phyloP scores from a whole-genome alignment of 345 rosid genomes.

The Eucalyptus marginata region DNA sequence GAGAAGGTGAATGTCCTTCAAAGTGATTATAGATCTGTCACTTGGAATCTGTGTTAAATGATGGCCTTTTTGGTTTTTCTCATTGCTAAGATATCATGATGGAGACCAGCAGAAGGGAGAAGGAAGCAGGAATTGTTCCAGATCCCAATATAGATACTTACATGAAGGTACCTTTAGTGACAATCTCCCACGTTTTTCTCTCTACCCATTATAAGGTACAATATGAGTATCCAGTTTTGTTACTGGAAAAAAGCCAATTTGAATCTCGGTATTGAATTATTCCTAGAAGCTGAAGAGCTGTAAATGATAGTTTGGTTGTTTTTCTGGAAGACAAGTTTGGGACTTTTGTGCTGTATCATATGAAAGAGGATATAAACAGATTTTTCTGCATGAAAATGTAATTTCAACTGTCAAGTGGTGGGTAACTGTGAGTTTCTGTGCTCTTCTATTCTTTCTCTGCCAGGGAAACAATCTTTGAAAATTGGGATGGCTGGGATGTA shows the following conservation, averaged over 20 bases:
- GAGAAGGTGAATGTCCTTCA: constrained; percentile 12
- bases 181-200: not conserved
- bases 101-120: constrained; percentile 39
- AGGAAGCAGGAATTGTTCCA: constrained; percentile 27
- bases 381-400: not conserved
- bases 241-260: not conserved
- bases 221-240: not conserved
- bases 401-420: not conserved
- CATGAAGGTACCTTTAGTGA: constrained; percentile 24
- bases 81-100: constrained; percentile 12
- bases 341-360: not conserved
- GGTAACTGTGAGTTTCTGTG: not conserved
- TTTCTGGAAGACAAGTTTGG: not conserved
- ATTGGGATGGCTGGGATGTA: not conserved
- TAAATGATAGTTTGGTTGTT: not conserved
- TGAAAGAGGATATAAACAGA: not conserved
- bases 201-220: not conserved
- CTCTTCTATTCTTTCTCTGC: not conserved
- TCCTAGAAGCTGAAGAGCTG: not conserved
- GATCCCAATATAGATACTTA: constrained; percentile 31
- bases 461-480: not conserved
- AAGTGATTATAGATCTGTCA: not conserved
- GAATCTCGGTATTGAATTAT: not conserved
- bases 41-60: not conserved
- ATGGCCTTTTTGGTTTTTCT: not conserved